Conservation (phyloP, 129 eudicot species). For the Escallonia herrerae region DNA sequence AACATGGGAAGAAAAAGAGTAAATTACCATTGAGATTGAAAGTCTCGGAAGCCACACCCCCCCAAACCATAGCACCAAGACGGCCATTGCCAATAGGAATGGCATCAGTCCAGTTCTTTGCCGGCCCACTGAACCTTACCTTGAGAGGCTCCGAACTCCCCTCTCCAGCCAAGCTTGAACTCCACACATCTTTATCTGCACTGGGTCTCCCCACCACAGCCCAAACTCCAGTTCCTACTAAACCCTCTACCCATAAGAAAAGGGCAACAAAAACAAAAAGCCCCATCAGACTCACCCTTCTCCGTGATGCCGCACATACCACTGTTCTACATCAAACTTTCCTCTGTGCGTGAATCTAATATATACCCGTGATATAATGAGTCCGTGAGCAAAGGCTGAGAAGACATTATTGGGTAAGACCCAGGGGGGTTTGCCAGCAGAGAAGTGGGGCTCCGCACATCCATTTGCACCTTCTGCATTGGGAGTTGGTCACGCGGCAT, state of each 20-base stretch:
- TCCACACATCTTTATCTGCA: slow-evolving; percentile 32
- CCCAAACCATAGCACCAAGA: slow-evolving; percentile 89
- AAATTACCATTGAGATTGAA: slow-evolving; percentile 75
- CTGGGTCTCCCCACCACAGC: slow-evolving; percentile 12
- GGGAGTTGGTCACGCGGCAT: too few species aligned
- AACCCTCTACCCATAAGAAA: background rate
- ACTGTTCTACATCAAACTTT: too few species aligned
- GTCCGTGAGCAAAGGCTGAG: too few species aligned
- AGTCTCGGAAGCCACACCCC: slow-evolving; percentile 58
- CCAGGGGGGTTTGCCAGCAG: too few species aligned
- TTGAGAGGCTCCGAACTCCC: slow-evolving; percentile 30
- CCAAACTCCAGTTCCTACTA: slow-evolving; percentile 25
- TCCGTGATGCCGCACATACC: too few species aligned
- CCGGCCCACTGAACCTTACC: slow-evolving; percentile 47
- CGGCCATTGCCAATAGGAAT: slow-evolving; percentile 87
- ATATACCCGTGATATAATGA: too few species aligned
- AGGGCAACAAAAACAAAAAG: too few species aligned
- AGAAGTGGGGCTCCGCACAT: too few species aligned
- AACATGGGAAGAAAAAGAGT: background rate
- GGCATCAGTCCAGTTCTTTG: slow-evolving; percentile 91
- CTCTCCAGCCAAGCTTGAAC: slow-evolving; percentile 11
- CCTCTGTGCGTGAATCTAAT: too few species aligned
- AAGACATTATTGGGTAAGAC: too few species aligned
- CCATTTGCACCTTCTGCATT: too few species aligned
- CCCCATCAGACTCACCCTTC: too few species aligned